A percentile compares a stretch with the other conserved stretches of the same genome.
Conservation (phyloP, 202 grass and related monocot species). For the Zizania palustris region DNA sequence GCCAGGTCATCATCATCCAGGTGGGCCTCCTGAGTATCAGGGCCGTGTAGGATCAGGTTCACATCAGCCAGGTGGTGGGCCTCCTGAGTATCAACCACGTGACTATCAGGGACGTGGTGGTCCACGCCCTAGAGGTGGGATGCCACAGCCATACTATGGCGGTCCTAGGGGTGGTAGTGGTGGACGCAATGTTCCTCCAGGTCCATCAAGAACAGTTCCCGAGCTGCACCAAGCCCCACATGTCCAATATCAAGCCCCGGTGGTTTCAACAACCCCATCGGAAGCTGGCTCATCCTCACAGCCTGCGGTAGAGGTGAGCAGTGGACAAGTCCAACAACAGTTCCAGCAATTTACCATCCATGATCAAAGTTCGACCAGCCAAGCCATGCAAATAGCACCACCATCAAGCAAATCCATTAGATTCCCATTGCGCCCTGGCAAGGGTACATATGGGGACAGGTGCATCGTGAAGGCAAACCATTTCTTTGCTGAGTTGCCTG, state of each 20-base stretch:
- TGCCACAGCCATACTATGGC: conserved; percentile 63
- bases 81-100: conserved; percentile 39
- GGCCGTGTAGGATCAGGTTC: no score
- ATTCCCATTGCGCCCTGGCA: conserved; percentile 89
- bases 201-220: conserved; percentile 83
- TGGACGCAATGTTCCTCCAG: conserved; percentile 56
- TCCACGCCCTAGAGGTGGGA: conserved; percentile 53
- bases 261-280: conserved; percentile 56
- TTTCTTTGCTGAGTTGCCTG: conserved; percentile 96
- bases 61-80: no score
- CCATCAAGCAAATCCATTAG: conserved; percentile 79
- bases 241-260: conserved; percentile 65
- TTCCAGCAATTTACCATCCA: conserved; percentile 58
- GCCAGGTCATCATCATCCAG: no score
- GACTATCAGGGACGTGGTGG: conserved; percentile 57
- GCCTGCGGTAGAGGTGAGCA: conserved; percentile 57
- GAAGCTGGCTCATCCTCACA: conserved; percentile 62
- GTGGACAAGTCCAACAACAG: conserved; percentile 58
- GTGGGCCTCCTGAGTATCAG: no score
- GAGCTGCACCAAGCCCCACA: conserved; percentile 98
- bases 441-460: conserved; percentile 79
- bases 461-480: conserved; percentile 97
- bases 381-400: conserved; percentile 66
- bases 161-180: conserved; percentile 57
- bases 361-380: conserved; percentile 55